Base-by-base conservation (phyloP, 1,284 basidiomycete genomes). In the Marasmius sp. region DNA sequence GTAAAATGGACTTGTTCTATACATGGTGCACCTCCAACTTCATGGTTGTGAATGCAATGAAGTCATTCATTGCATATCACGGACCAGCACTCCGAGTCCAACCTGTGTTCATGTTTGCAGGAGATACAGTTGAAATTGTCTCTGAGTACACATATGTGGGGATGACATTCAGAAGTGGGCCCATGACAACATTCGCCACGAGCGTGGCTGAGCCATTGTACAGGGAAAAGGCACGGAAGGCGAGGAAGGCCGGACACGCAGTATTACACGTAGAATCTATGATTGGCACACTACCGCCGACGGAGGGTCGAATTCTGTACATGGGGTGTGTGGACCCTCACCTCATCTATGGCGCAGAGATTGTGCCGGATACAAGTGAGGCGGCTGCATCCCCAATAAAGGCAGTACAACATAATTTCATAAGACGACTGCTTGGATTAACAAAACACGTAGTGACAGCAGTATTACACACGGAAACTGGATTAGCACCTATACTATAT, bases 261-360 rank as follows among this genome's bases (percentile, higher is more conserved):
- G 53, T 60, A 3, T 41, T 60, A 4, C 59, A 60, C 20, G 49
- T 60, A 55, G 59, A 60, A 37, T 56, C 59, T 10, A 60, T 60
- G 59, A 60, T 60, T 55, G 59, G 59, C 6, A 22, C 33, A 14
- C 53, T 60, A 5, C 59, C 59, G 14, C 14, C 48, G 9, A 14
- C 11, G 18, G 59, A 60, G 36, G 59, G 59, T 3, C 54, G 41
- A 16, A 60, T 48, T 1, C 59, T 60, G 11, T 60, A 55, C 20
- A 60, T 55, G 52, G 50, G 48, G 39, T 53, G 50, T 43, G 43
- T 53, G 12, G 34, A 51, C n/a, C 58, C 57, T 6, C 41, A 43
- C 6, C n/a, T 43, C 11, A 43, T 43, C 6, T 43, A 43, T 43
- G 41, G 41, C 11, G 3, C 12, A 12, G 41, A 43, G 6, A n/a